Evolutionary conservation across 495 filamentous ascomycete species (phyloP).

Genomic region (Cairneyella variabilis): DNA sequence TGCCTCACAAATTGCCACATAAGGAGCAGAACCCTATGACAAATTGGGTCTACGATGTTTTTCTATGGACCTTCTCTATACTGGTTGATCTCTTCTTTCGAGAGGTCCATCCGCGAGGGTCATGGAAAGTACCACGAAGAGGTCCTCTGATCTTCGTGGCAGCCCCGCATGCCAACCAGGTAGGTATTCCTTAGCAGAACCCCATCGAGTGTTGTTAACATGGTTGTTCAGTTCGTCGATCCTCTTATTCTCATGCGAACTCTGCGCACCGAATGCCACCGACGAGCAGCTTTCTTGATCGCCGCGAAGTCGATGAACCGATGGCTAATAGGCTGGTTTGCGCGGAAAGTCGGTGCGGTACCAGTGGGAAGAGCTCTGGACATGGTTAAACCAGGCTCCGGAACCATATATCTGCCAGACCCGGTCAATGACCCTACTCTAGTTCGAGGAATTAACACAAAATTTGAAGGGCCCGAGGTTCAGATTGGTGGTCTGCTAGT

Average conservation of each 20-base stretch:
- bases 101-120: slow-evolving; percentile 90
- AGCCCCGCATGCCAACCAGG: slow-evolving; percentile 98
- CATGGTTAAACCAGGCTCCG: slow-evolving; percentile 70
- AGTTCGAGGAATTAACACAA: slow-evolving; percentile 78
- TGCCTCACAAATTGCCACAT: slow-evolving; percentile 24
- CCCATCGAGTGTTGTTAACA: background rate
- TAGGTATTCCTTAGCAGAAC: slow-evolving; percentile 28
- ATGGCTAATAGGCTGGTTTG: slow-evolving; percentile 80
- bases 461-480: slow-evolving; percentile 71
- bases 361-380: slow-evolving; percentile 90
- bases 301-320: slow-evolving; percentile 89
- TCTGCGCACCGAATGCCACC: slow-evolving; percentile 76
- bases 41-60: slow-evolving; percentile 74
- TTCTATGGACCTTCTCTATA: slow-evolving; percentile 79
- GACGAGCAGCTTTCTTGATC: slow-evolving; percentile 86
- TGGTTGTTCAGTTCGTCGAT: slow-evolving; percentile 66
- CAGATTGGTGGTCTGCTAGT: slow-evolving; percentile 80
- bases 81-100: slow-evolving; percentile 95
- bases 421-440: slow-evolving; percentile 80
- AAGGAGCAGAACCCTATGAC: slow-evolving; percentile 66
- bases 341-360: slow-evolving; percentile 76
- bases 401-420: slow-evolving; percentile 88
- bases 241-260: slow-evolving; percentile 90
- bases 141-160: slow-evolving; percentile 94
- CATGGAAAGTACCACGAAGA: slow-evolving; percentile 84